Evolutionary conservation across 441 rosid species (phyloP).

Genomic region (Breynia disticha): DNA sequence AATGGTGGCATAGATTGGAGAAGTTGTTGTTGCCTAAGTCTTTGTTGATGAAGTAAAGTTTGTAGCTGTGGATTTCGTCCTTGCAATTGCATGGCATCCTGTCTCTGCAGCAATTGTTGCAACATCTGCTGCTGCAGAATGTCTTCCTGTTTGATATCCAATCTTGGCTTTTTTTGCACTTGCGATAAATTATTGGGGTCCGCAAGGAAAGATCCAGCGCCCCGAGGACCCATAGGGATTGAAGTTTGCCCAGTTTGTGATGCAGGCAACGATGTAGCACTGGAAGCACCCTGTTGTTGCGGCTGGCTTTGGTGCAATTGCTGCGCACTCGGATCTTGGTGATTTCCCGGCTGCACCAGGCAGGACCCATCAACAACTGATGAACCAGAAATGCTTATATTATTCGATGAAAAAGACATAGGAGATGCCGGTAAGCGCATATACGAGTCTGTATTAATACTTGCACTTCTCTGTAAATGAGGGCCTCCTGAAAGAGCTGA

Average conservation of each 20-base stretch:
- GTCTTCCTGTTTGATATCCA: constrained; percentile 86
- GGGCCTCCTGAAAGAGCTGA: constrained; percentile 89
- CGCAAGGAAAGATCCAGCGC: constrained; percentile 57
- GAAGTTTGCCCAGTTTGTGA: constrained; percentile 54
- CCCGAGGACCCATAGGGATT: constrained; percentile 47
- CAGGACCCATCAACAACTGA: constrained; percentile 84
- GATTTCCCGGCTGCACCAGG: constrained; percentile 58
- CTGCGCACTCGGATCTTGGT: constrained; percentile 54
- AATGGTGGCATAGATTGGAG: constrained; percentile 75
- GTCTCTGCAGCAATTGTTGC: constrained; percentile 79
- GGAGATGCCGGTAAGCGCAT: constrained; percentile 97
- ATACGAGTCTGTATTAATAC: constrained; percentile 86
- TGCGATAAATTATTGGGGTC: constrained; percentile 61
- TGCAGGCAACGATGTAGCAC: constrained; percentile 62
- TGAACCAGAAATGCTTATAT: constrained; percentile 80
- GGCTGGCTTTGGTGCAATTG: constrained; percentile 46
- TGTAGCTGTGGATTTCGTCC: constrained; percentile 70
- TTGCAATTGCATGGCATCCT: constrained; percentile 66
- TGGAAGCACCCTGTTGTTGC: constrained; percentile 61
- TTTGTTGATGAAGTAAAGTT: constrained; percentile 67
- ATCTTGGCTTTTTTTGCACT: constrained; percentile 64
- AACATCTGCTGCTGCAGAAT: constrained; percentile 73
- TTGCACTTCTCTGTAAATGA: constrained; percentile 89
- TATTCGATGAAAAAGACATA: constrained; percentile 90
- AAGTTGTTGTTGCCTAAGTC: constrained; percentile 54